These are phyloP conservation scores for Taphrina deformans DNA, from an alignment of 1,139 yeast species.

Conservation along the genomic window DNA sequence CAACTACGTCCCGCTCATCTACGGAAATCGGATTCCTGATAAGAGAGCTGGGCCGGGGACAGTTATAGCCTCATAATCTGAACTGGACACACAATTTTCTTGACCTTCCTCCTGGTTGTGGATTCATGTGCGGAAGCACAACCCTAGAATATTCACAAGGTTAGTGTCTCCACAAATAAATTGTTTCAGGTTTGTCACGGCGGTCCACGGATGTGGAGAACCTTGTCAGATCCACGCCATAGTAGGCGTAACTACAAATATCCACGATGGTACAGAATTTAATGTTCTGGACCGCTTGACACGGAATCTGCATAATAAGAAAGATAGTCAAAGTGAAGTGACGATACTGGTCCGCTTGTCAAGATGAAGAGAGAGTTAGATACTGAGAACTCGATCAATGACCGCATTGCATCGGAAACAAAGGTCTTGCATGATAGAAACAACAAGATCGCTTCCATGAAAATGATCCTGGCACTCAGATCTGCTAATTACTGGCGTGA, in stretches of 20 bases:
- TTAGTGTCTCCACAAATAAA: not conserved
- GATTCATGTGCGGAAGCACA: not conserved
- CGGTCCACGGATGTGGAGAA: not conserved
- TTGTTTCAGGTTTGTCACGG: not conserved
- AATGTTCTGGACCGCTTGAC: too few relatives aligned
- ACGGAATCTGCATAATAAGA: too few relatives aligned
- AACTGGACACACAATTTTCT: not conserved
- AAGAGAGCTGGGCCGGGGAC: constrained; percentile 13
- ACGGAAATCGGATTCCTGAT: not conserved
- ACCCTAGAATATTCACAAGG: not conserved
- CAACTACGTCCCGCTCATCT: constrained; percentile 13
- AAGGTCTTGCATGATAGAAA: constrained; percentile 58
- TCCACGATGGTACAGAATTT: too few relatives aligned
- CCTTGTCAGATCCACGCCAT: too few relatives aligned
- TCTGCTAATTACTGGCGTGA: constrained; percentile 77
- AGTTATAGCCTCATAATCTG: not conserved
- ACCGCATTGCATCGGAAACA: constrained; percentile 54
- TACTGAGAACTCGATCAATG: constrained; percentile 22
- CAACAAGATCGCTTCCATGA: constrained; percentile 66
- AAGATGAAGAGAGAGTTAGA: not conserved
- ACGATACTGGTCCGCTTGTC: too few relatives aligned
- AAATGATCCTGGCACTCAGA: constrained; percentile 71
- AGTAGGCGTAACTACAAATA: too few relatives aligned
- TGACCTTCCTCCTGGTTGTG: too few relatives aligned
- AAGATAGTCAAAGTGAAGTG: too few relatives aligned